A percentile compares a stretch with the other conserved stretches of the same genome.
Evolutionary conservation across 164 flowering plant species (phyloP).

Genomic region (Liquidambar formosana): DNA sequence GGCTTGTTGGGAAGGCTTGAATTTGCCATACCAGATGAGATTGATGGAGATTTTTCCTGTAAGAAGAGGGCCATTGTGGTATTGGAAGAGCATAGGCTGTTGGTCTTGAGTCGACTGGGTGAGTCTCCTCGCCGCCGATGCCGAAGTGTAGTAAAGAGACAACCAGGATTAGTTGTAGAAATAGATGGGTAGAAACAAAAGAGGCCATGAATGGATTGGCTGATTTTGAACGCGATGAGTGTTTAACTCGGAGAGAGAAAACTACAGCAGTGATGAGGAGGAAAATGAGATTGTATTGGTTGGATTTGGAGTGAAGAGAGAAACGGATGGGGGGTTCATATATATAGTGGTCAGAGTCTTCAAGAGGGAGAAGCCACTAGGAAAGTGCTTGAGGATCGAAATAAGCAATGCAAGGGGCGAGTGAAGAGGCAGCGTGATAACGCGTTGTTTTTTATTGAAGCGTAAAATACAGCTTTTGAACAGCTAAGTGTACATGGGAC

Average conservation of each 20-base stretch:
- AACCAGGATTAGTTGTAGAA: conserved; percentile 11
- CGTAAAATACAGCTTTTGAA: not conserved
- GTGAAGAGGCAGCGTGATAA: not conserved
- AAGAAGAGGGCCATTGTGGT: conserved; percentile 51
- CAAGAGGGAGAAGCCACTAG: too few relatives aligned
- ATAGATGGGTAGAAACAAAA: not conserved
- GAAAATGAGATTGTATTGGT: not conserved
- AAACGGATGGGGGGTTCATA: too few relatives aligned
- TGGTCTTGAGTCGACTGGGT: not conserved
- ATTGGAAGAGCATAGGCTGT: conserved; percentile 13
- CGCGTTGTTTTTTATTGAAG: not conserved
- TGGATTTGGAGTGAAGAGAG: not conserved
- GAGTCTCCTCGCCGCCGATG: not conserved
- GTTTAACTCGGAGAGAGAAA: too few relatives aligned
- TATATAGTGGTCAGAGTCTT: too few relatives aligned
- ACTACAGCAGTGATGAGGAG: too few relatives aligned
- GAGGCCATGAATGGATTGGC: conserved; percentile 16
- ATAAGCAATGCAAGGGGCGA: too few relatives aligned
- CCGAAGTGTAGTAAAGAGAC: not conserved
- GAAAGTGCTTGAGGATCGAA: too few relatives aligned
- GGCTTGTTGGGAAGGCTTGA: conserved; percentile 40
- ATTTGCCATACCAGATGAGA: conserved; percentile 48
- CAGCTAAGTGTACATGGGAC: too few relatives aligned
- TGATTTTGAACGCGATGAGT: too few relatives aligned
- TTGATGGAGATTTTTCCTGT: conserved; percentile 34